Evolutionary conservation across 768 basidiomycete species (phyloP), one percentile per base, ranked within the genome.

Genomic region (Neoboletus brunneissimus): DNA sequence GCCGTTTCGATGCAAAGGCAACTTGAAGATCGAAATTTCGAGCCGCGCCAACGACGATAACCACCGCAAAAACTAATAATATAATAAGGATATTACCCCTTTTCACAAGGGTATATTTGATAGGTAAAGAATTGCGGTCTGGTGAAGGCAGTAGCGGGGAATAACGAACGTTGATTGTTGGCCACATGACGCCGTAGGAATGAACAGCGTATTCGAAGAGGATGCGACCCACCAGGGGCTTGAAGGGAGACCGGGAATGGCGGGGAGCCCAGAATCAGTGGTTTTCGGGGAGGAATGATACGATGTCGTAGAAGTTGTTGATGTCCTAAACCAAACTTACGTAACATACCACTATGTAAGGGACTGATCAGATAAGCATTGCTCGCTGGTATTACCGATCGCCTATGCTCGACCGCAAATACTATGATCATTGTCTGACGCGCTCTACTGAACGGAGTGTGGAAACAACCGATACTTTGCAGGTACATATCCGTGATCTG

Each of bases 111-210:
- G 46, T 25, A 44, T 31, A 16, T n/a, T 60, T 66, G 55, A 43
- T 15, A 7, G 56, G 22, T 16, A 27, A 53, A 46, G 53, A 34
- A 18, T 23, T 32, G 37, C 31, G 34, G 35, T 46, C 51, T 13
- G 44, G 53, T 5, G 56, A 54, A 8, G 60, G 65, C 11, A 56
- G 23, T 13, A 67, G 34, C 41, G 58, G 48, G 16, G 54, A 23
- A 44, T 62, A 60, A 53, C 60, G 64, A 43, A 32, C 27, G 16
- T 31, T 7, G 27, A 56, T 27, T 25, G 18, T 56, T 20, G 44
- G 47, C 67, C 65, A 65, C 65, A 65, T 68, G 35, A 32, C 22
- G 32, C 31, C 7, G 32, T 5, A 16, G 48, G 4, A 32, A 43
- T 16, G 41, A 22, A 10, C 29, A 18, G 18, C 1, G 40, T 23